Conservation (phyloP, 306 rosid species). For the Vigna reflexopilosa region DNA sequence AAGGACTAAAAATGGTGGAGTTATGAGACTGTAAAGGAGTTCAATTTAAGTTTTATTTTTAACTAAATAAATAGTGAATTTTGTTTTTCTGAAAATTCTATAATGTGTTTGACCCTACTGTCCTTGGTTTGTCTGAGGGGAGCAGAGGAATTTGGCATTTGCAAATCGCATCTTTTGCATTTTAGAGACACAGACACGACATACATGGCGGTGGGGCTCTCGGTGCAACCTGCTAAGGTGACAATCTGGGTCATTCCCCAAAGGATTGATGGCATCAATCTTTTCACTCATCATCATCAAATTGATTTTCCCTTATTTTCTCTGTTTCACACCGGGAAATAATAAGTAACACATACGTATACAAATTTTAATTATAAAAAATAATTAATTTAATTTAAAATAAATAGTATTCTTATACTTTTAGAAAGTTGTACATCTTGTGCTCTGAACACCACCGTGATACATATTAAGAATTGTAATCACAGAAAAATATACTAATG, state of each 20-base stretch:
- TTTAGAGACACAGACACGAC: background rate
- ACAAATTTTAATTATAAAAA: too few species aligned
- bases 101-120: background rate
- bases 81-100: background rate
- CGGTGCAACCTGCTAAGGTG: slow-evolving; percentile 46
- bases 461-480: too few species aligned
- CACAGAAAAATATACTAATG: too few species aligned
- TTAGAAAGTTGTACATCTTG: too few species aligned
- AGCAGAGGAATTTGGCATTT: background rate
- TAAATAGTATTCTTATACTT: too few species aligned
- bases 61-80: background rate
- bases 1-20: background rate
- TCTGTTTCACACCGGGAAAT: too few species aligned
- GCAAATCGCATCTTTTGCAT: background rate
- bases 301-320: too few species aligned
- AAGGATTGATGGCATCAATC: background rate
- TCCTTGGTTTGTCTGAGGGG: background rate
- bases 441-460: too few species aligned
- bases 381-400: too few species aligned
- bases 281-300: too few species aligned
- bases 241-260: background rate
- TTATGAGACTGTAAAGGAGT: slow-evolving; percentile 6
- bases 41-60: background rate
- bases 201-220: slow-evolving; percentile 45
- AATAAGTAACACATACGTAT: too few species aligned